A percentile compares a stretch with the other conserved stretches of the same genome.
These are phyloP conservation scores for Pleurotus tuoliensis DNA, from an alignment of 768 basidiomycete genomes.

Conservation along the genomic window DNA sequence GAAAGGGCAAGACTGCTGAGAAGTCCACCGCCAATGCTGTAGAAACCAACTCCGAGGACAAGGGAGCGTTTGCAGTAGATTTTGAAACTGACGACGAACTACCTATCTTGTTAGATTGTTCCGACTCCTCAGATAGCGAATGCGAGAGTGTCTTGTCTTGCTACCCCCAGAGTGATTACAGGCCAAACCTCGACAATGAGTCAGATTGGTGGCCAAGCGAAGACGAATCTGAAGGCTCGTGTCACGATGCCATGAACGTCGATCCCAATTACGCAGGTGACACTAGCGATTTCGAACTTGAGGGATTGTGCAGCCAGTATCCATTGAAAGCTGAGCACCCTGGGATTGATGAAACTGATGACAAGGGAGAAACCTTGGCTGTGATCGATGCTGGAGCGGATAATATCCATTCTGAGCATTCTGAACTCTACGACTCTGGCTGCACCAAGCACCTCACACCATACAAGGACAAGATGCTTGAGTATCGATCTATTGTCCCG, in stretches of 20 bases:
- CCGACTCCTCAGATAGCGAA: not conserved
- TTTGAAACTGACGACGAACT: not conserved
- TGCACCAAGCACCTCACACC: constrained; percentile 19
- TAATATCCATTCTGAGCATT: not conserved
- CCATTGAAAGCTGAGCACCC: not conserved
- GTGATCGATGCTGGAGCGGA: not conserved
- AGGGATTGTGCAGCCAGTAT: not conserved
- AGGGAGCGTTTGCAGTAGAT: not conserved
- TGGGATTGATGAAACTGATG: not conserved
- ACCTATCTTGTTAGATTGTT: not conserved
- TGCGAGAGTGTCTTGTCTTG: not conserved
- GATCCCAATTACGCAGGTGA: not conserved
- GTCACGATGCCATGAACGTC: no score
- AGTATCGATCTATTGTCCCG: constrained; percentile 15
- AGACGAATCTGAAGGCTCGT: not conserved
- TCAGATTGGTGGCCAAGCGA: not conserved
- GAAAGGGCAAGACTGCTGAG: constrained; percentile 1
- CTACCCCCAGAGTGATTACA: no score
- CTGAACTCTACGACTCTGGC: constrained; percentile 10
- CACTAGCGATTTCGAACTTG: not conserved
- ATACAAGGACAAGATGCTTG: constrained; percentile 14
- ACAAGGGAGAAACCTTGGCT: not conserved
- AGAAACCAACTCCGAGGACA: constrained; percentile 10
- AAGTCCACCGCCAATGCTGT: constrained; percentile 8
- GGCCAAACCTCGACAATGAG: not conserved